Evolutionary conservation across 495 filamentous ascomycete genomes (phyloP).

Genomic region (Hyaloscypha hepaticicola): DNA sequence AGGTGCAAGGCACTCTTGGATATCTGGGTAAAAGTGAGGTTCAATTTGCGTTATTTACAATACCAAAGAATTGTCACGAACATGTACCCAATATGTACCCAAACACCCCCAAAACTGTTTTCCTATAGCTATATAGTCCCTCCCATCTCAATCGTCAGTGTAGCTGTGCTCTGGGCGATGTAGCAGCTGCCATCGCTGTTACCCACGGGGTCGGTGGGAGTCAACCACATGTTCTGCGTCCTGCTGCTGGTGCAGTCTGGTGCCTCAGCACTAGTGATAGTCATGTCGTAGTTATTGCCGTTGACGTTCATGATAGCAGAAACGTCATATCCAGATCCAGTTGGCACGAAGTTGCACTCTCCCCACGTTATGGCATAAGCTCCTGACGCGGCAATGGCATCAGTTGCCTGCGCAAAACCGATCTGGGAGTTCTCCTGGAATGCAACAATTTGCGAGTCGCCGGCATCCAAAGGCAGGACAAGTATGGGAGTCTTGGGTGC

Average conservation of each 20-base stretch:
- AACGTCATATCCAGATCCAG: conserved; percentile 54
- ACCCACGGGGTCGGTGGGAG: conserved; percentile 22
- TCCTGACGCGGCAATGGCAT: conserved; percentile 40
- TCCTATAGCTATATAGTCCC: conserved; percentile 13
- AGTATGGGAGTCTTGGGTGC: conserved; percentile 45
- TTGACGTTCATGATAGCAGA: conserved; percentile 48
- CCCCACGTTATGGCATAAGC: conserved; percentile 50
- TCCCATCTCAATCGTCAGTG: conserved; percentile 27
- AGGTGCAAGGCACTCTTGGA: conserved; percentile 15
- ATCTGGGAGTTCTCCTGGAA: conserved; percentile 46
- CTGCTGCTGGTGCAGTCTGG: conserved; percentile 20
- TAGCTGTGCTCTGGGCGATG: conserved; percentile 19
- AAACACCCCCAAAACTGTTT: conserved; percentile 7
- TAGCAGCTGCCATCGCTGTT: conserved; percentile 28
- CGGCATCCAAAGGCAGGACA: conserved; percentile 41
- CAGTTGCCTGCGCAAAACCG: conserved; percentile 33
- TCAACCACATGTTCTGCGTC: conserved; percentile 28
- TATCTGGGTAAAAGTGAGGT: neutral
- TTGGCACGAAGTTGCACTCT: conserved; percentile 54
- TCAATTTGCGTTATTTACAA: conserved; percentile 21
- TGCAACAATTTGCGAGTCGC: conserved; percentile 42
- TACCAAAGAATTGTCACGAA: conserved; percentile 13
- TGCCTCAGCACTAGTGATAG: conserved; percentile 26
- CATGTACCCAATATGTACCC: conserved; percentile 26
- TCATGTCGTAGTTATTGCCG: conserved; percentile 32